These are phyloP conservation scores for Diaporthe longicolla DNA, from an alignment of 2,329 filamentous ascomycete species.

Conservation along the genomic window DNA sequence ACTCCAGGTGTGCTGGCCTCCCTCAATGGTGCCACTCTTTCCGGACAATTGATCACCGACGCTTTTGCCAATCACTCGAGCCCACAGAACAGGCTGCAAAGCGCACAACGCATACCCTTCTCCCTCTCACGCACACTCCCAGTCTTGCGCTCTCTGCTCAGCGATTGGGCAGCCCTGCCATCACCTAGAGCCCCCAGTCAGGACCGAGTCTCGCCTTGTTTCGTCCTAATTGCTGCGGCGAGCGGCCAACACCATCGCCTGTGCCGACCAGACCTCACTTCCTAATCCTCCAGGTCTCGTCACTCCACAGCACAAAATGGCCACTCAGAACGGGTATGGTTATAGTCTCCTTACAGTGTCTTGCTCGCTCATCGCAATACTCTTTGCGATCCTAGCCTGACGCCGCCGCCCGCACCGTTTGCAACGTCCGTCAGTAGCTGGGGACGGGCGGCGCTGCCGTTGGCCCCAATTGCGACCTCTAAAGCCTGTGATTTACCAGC, in stretches of 20 bases:
- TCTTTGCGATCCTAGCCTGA: neutral
- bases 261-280: slow-evolving; percentile 16
- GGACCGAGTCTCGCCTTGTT: slow-evolving; percentile 35
- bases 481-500: neutral
- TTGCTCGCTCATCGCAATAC: slow-evolving; percentile 27
- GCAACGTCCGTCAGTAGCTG: slow-evolving; percentile 14
- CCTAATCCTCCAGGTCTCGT: slow-evolving; percentile 30
- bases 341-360: slow-evolving; percentile 30
- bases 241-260: slow-evolving; percentile 32
- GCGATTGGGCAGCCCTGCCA: slow-evolving; percentile 27
- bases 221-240: slow-evolving; percentile 35
- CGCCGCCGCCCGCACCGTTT: slow-evolving; percentile 14
- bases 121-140: slow-evolving; percentile 1
- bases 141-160: slow-evolving; percentile 2
- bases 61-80: slow-evolving; percentile 19
- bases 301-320: slow-evolving; percentile 48
- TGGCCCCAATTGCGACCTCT: slow-evolving; percentile 16
- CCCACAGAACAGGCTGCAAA: slow-evolving; percentile 9
- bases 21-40: slow-evolving; percentile 32
- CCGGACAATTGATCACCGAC: slow-evolving; percentile 24
- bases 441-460: slow-evolving; percentile 13
- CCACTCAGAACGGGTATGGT: slow-evolving; percentile 53
- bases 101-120: neutral
- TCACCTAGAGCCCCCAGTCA: slow-evolving; percentile 16
- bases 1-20: slow-evolving; percentile 25